These are phyloP conservation scores for Jaltomata sinuosa DNA, from an alignment of 257 asterid species.

Conservation along the genomic window DNA sequence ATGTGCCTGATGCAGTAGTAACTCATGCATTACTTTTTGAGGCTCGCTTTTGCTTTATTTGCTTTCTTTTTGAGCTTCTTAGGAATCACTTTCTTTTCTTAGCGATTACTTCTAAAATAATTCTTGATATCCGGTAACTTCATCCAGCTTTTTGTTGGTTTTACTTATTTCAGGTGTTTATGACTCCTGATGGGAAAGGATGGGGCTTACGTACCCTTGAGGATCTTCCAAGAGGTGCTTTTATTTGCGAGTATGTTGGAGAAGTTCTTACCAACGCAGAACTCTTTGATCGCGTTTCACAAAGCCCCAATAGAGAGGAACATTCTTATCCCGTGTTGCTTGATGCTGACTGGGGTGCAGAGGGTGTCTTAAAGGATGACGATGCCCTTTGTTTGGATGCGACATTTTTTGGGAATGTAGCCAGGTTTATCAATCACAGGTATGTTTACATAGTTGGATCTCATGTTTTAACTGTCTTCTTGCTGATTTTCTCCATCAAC, in stretches of 20 bases:
- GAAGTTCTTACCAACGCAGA: constrained; percentile 36
- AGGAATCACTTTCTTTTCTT: background rate
- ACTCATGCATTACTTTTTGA: background rate
- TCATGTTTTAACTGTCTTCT: background rate
- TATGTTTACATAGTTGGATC: background rate
- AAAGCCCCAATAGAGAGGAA: constrained; percentile 10
- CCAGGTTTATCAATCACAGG: constrained; percentile 46
- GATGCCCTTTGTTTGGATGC: constrained; percentile 48
- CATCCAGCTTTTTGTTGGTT: constrained; percentile 3
- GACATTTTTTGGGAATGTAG: constrained; percentile 34
- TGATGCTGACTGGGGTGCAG: constrained; percentile 46
- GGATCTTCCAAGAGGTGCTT: constrained; percentile 93
- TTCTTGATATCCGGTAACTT: background rate
- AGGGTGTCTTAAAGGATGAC: constrained; percentile 30
- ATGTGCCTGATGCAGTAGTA: background rate
- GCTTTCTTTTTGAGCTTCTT: background rate
- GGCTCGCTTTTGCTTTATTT: background rate
- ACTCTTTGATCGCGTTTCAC: constrained; percentile 22
- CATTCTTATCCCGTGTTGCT: constrained; percentile 39
- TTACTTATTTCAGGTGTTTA: constrained; percentile 53
- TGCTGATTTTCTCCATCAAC: background rate
- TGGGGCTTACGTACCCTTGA: constrained; percentile 97
- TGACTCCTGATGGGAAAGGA: constrained; percentile 78
- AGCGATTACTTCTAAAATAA: background rate
- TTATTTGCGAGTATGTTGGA: constrained; percentile 60